These are phyloP conservation scores for Kodamaea anthophila DNA, from an alignment of 1,139 yeast species.

Conservation along the genomic window DNA sequence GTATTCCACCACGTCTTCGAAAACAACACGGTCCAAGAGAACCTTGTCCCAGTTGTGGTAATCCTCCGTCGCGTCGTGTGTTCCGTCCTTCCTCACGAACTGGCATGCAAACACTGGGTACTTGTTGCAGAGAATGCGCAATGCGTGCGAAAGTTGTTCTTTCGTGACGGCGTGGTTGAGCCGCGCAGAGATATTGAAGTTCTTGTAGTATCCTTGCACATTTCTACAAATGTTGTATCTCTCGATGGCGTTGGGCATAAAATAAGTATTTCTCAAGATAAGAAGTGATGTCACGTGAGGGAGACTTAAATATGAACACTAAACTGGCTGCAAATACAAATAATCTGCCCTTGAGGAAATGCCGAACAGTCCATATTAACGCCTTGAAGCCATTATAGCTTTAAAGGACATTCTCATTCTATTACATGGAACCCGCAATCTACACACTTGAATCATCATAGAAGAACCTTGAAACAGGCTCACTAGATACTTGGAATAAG, in stretches of 20 bases:
- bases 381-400: no score
- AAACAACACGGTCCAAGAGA: slow-evolving; percentile 16
- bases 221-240: slow-evolving; percentile 24
- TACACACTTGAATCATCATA: no score
- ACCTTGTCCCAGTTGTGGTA: slow-evolving; percentile 13
- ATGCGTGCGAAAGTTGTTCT: slow-evolving; percentile 20
- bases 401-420: no score
- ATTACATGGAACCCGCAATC: no score
- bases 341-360: no score
- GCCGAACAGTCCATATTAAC: no score
- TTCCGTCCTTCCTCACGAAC: slow-evolving; percentile 13
- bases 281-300: no score
- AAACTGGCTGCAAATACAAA: no score
- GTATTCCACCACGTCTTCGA: slow-evolving; percentile 21
- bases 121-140: slow-evolving; percentile 16
- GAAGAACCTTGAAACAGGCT: no score
- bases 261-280: no score
- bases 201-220: slow-evolving; percentile 18
- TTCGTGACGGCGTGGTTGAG: slow-evolving; percentile 16
- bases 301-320: no score
- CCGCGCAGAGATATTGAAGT: slow-evolving; percentile 23
- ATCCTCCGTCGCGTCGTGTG: slow-evolving; percentile 10
- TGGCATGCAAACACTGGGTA: slow-evolving; percentile 20
- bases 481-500: no score
- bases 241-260: slow-evolving; percentile 15